These are phyloP conservation scores for Lolium multiflorum DNA, from an alignment of 176 grass and related monocot species.

Conservation along the genomic window DNA sequence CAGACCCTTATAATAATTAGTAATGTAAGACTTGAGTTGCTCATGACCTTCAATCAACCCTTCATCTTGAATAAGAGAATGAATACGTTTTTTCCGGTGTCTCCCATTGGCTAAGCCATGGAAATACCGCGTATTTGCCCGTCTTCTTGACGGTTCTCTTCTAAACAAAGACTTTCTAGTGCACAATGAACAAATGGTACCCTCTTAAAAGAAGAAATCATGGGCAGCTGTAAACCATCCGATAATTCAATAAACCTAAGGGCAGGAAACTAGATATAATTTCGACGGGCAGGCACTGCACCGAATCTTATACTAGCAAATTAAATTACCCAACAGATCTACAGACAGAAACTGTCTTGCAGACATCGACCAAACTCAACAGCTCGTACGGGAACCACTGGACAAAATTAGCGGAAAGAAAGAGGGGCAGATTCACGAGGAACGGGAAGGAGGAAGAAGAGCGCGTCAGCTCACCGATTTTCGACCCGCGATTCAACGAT, in stretches of 20 bases:
- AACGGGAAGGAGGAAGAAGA: background rate
- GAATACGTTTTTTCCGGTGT: too few relatives aligned
- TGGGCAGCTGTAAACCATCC: background rate
- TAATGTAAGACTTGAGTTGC: too few relatives aligned
- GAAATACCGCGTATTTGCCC: too few relatives aligned
- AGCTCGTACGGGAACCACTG: background rate
- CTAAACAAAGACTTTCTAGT: too few relatives aligned
- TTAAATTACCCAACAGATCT: constrained; percentile 1
- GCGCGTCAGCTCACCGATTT: background rate
- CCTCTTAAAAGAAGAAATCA: background rate
- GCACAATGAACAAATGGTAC: too few relatives aligned
- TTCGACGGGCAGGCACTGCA: background rate
- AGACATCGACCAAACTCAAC: background rate
- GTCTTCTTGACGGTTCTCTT: too few relatives aligned
- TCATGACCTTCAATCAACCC: too few relatives aligned
- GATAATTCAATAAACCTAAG: background rate
- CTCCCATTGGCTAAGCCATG: too few relatives aligned
- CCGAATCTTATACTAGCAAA: background rate
- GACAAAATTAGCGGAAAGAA: background rate
- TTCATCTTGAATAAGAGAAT: too few relatives aligned
- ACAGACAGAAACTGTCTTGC: background rate
- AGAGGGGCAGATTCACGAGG: background rate
- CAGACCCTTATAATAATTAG: too few relatives aligned
- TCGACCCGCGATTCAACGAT: background rate
- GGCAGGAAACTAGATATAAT: background rate